Conservation (phyloP, 2,329 filamentous ascomycete species). For the Venturia nashicola region DNA sequence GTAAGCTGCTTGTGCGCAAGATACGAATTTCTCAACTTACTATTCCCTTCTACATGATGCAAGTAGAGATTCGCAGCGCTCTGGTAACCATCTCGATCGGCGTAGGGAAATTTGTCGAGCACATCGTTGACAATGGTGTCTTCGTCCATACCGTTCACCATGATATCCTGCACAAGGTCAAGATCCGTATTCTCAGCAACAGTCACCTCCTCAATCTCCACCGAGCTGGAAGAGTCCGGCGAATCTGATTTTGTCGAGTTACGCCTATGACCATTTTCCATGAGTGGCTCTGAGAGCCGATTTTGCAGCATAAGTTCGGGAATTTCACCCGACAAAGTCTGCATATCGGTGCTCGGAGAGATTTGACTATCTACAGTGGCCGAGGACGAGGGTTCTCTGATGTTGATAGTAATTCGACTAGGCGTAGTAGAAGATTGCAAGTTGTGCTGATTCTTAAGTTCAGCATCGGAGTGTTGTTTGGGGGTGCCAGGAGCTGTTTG, state of each 20-base stretch:
- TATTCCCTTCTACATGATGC: background rate
- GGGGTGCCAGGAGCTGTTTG: constrained; percentile 4
- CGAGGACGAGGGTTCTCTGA: constrained; percentile 18
- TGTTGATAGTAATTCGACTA: constrained; percentile 26
- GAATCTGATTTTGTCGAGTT: background rate
- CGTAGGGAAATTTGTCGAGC: constrained; percentile 22
- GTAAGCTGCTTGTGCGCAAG: background rate
- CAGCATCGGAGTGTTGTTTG: background rate
- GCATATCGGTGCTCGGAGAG: background rate
- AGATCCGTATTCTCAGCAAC: constrained; percentile 14
- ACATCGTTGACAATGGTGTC: constrained; percentile 16
- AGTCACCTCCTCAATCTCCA: constrained; percentile 20
- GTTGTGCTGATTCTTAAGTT: constrained; percentile 2
- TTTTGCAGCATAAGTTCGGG: background rate
- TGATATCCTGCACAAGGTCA: constrained; percentile 11
- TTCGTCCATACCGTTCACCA: constrained; percentile 11
- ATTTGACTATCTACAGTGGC: background rate
- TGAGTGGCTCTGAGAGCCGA: background rate
- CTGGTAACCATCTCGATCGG: constrained; percentile 9
- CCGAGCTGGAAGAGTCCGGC: constrained; percentile 24
- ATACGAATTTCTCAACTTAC: background rate
- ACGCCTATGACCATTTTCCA: background rate
- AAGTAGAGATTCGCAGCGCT: background rate
- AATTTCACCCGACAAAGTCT: background rate
- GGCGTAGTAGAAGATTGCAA: constrained; percentile 14